phyloP scores from a whole-genome alignment of 2,329 filamentous ascomycete genomes.

The Hysterium pulicare region DNA sequence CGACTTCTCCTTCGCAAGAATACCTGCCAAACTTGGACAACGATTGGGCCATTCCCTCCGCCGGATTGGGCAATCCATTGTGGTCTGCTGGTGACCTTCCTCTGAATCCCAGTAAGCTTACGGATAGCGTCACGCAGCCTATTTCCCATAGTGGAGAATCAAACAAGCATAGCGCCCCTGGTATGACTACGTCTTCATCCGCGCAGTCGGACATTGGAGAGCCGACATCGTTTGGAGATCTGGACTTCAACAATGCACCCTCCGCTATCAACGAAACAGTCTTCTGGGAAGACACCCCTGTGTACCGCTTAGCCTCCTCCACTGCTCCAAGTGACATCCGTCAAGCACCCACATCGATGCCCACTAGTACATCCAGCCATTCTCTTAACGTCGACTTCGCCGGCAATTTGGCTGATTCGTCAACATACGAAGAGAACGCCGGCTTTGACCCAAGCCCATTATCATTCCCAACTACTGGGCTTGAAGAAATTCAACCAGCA shows the following conservation, averaged over 20 bases:
- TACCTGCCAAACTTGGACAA: conserved; percentile 32
- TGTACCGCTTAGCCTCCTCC: conserved; percentile 26
- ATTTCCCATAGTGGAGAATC: conserved; percentile 42
- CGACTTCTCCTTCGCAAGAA: conserved; percentile 39
- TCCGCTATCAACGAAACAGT: conserved; percentile 30
- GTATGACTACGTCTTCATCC: conserved; percentile 40
- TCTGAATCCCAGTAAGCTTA: conserved; percentile 36
- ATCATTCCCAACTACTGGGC: conserved; percentile 1
- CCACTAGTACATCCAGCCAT: conserved; percentile 19
- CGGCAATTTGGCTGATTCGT: conserved; percentile 12
- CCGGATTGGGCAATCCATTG: conserved; percentile 29
- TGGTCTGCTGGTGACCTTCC: conserved; percentile 42
- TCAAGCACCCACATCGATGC: conserved; percentile 22
- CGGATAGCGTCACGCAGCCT: conserved; percentile 32
- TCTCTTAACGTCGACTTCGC: conserved; percentile 28
- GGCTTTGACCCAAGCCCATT: conserved; percentile 11
- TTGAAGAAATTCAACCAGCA: conserved; percentile 1
- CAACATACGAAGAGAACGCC: conserved; percentile 4
- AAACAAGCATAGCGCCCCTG: conserved; percentile 34
- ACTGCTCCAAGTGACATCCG: conserved; percentile 21
- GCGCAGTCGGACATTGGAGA: conserved; percentile 40
- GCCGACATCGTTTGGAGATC: conserved; percentile 28
- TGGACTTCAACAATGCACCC: conserved; percentile 30
- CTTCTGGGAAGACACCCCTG: conserved; percentile 38
- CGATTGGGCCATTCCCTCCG: conserved; percentile 34